Evolutionary conservation across 2,329 filamentous ascomycete species (phyloP).

Genomic region (Westerdykella ornata): DNA sequence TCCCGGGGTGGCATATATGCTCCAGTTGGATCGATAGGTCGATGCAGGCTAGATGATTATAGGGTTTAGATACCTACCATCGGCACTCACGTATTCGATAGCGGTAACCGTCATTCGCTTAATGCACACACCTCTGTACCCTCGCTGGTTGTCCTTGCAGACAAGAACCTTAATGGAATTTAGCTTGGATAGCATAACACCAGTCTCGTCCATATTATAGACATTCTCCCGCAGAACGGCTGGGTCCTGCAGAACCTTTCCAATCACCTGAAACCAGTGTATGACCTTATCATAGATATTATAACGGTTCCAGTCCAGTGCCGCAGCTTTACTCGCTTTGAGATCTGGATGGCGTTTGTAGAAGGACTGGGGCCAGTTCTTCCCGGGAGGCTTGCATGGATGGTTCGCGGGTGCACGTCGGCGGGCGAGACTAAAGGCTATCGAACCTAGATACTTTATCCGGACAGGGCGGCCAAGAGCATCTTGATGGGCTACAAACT

Average conservation of each 20-base stretch:
- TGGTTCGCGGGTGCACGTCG: conserved; percentile 50
- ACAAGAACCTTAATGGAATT: conserved; percentile 12
- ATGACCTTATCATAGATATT: conserved; percentile 13
- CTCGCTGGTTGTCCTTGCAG: conserved; percentile 6
- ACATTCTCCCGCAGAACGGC: conserved; percentile 9
- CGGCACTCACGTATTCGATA: conserved; percentile 13
- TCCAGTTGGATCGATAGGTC: conserved; percentile 15
- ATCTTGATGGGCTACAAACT: conserved; percentile 8
- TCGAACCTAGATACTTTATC: conserved; percentile 8
- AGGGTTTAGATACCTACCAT: conserved; percentile 15
- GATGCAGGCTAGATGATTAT: conserved; percentile 18
- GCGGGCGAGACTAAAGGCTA: conserved; percentile 5
- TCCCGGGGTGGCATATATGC: conserved; percentile 10
- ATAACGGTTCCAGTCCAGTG: conserved; percentile 11
- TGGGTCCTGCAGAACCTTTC: conserved; percentile 7
- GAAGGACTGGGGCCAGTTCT: conserved; percentile 13
- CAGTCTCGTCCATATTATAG: conserved; percentile 13
- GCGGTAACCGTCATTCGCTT: conserved; percentile 9
- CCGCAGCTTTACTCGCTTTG: conserved; percentile 8
- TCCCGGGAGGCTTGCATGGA: conserved; percentile 7
- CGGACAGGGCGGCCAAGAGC: conserved; percentile 6
- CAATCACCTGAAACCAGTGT: conserved; percentile 18
- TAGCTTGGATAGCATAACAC: conserved; percentile 15
- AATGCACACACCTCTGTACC: conserved; percentile 7
- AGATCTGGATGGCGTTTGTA: conserved; percentile 13